Evolutionary conservation across 2,329 filamentous ascomycete species (phyloP), one percentile per base, ranked within the genome.

Genomic region (Didymella sp.): DNA sequence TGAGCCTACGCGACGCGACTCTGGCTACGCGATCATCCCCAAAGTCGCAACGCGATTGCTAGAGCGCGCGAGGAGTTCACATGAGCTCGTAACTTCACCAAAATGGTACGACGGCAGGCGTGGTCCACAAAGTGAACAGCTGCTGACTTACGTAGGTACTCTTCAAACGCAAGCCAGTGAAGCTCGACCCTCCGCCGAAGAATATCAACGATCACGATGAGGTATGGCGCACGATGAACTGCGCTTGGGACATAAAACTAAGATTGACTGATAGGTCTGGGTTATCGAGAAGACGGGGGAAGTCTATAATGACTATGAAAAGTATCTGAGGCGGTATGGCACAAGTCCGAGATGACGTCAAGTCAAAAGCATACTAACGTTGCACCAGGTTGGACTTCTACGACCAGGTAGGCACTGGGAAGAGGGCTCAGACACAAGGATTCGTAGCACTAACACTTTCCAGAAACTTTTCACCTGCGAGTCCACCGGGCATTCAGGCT

Each of bases 101-200:
- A 68, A 25, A 77, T 77, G 75, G 75, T 76, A 69, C 21, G 42
- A 37, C 43, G 2, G 21, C 19, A 21, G 45, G n/a, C 35, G 21
- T 4, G 15, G 15, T 24, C 2, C 13, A 24, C 25, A 12, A 7
- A 5, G 11, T 4, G 22, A 51, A 15, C 8, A 8, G 28, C 21
- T 11, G 28, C 68, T 76, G 51, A 76, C 56, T 46, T 9, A 22
- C 50, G 47, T 73, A 98, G 94, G 94, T 99, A 68, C 85, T 96
- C 63, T 97, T 91, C 79, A 98, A 98, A 81, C 87, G 95, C 71
- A 98, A 98, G 79, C 93, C 93, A 55, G 92, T 98, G 73, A 88
- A 91, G 79, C 90, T 92, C 74, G 81, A 93, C 65, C 84, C 89
- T 46, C 83, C 84, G 44, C 89, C 90, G 21, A 81, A 85, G 49